phyloP scores from a whole-genome alignment of 768 basidiomycete species.

The Lyophyllum semitale region DNA sequence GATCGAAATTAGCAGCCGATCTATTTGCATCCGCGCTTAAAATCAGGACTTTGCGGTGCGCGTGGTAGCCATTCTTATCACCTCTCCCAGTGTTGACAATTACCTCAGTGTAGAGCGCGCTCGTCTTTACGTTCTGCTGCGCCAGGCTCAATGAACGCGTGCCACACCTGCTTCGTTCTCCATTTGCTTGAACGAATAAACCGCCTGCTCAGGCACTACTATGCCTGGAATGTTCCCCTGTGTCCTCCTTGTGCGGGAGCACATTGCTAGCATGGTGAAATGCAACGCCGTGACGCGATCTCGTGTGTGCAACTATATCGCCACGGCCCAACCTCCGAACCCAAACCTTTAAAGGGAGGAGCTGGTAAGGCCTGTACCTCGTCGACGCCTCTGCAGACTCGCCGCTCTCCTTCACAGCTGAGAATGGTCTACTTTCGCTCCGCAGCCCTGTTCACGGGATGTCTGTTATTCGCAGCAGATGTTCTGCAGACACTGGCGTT shows the following conservation, averaged over 20 bases:
- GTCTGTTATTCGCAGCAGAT: slow-evolving; percentile 2
- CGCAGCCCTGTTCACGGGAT: slow-evolving; percentile 2
- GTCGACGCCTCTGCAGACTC: slow-evolving; percentile 6
- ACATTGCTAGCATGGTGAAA: neutral
- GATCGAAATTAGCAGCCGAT: slow-evolving; percentile 1
- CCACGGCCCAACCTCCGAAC: slow-evolving; percentile 1
- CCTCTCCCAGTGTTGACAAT: slow-evolving; percentile 1
- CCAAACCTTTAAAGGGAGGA: slow-evolving; percentile 4
- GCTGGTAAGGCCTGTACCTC: neutral
- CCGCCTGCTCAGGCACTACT: neutral
- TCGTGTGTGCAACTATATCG: neutral
- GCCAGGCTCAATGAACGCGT: slow-evolving; percentile 1
- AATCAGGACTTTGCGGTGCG: slow-evolving; percentile 10
- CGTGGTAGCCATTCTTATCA: slow-evolving; percentile 8
- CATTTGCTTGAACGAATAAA: slow-evolving; percentile 4
- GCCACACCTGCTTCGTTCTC: slow-evolving; percentile 6
- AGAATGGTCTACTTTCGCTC: slow-evolving; percentile 11
- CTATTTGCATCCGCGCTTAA: slow-evolving; percentile 1
- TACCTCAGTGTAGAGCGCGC: neutral
- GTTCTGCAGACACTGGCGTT: slow-evolving; percentile 21
- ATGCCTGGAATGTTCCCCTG: neutral
- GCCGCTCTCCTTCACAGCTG: neutral
- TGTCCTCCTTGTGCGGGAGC: slow-evolving; percentile 1
- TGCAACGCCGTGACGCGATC: slow-evolving; percentile 3
- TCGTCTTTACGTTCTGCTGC: neutral